Base-by-base conservation (phyloP, 306 rosid species). In the Gleditsia sinensis region DNA sequence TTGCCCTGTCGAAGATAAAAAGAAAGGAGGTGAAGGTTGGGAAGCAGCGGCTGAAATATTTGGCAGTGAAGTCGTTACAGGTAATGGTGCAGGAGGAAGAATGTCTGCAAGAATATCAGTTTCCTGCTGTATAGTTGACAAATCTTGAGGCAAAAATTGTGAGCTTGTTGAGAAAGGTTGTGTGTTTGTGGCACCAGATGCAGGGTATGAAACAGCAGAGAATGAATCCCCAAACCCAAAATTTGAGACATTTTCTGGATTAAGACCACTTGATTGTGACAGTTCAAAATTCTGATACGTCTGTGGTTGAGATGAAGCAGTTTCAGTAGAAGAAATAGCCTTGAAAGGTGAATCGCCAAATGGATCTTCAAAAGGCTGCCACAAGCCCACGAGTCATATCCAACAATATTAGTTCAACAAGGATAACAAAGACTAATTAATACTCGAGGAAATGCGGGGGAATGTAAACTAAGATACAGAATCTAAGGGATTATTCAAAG, bases 331-430 rank as follows among this genome's bases (percentile, higher is more conserved):
- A 72, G 93, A 79, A 75, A 86, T 3, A 33, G 99, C 99, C 84
- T 76, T 88, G 86, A 95, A 95, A 77, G 98, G 97, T 0, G 91
- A 28, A 28, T 94, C 98, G 8, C 99, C 98, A 83, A 95, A 95
- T 61, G 99, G 96, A 82, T 95, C 97, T 66, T 78, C 96, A 85
- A 84, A 88, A 28, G 87, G 54, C 97, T 94, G 86, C 85, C 36
- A 71, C 55, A 85, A 67, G 63, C 60, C 85, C 36, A 71, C 55
- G 83, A 67, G 63, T 67, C 49, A 27, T 53, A 66, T 50, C 64
- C 33, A 69, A 51, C 58, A 71, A 27, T 43, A 75, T 68, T 75
- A 48, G 74, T 51, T 74, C 17, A 53, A 74, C 46, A 69, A 36
- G 53, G 27, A 71, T 36, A 32, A 75, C 42, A 58, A 10, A 61